A percentile compares a stretch with the other conserved stretches of the same genome.
phyloP scores from a whole-genome alignment of 2,329 filamentous ascomycete genomes.

The Botrytis porri region DNA sequence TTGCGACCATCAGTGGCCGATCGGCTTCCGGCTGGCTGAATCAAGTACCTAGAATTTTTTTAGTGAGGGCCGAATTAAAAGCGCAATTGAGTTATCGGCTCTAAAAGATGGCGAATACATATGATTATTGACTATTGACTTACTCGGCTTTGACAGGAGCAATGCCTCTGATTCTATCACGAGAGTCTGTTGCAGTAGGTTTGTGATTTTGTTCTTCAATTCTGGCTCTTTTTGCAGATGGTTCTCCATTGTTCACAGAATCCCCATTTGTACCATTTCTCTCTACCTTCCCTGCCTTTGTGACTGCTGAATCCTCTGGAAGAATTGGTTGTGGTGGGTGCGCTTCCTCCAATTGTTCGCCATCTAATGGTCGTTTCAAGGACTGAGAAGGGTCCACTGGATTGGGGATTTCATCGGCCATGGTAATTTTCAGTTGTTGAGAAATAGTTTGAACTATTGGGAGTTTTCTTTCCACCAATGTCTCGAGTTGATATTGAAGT shows the following conservation, averaged over 20 bases:
- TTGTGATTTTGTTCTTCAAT: slow-evolving; percentile 37
- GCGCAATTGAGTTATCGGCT: neutral
- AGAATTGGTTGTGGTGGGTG: slow-evolving; percentile 30
- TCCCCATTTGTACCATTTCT: slow-evolving; percentile 27
- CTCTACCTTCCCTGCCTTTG: slow-evolving; percentile 36
- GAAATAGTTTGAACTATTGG: too few relatives aligned
- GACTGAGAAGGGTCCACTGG: slow-evolving; percentile 30
- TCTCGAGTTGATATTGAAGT: neutral
- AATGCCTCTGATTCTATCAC: slow-evolving; percentile 36
- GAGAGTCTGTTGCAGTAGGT: slow-evolving; percentile 29
- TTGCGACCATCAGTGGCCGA: slow-evolving; percentile 39
- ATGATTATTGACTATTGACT: slow-evolving; percentile 26
- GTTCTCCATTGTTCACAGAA: slow-evolving; percentile 26
- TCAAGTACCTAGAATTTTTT: slow-evolving; percentile 32
- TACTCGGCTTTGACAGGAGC: slow-evolving; percentile 38
- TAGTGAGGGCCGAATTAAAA: slow-evolving; percentile 4
- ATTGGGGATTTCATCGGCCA: slow-evolving; percentile 27
- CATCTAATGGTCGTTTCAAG: slow-evolving; percentile 32
- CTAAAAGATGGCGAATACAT: neutral
- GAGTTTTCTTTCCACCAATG: neutral
- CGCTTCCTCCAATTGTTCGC: slow-evolving; percentile 24
- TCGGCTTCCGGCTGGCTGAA: slow-evolving; percentile 26
- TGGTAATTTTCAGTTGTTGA: slow-evolving; percentile 15
- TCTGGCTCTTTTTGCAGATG: slow-evolving; percentile 30
- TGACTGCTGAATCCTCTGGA: slow-evolving; percentile 35